Percentiles rank a stretch among this genome's conserved stretches.
Evolutionary conservation across 768 basidiomycete species (phyloP).

Genomic region (Trametes villosa): DNA sequence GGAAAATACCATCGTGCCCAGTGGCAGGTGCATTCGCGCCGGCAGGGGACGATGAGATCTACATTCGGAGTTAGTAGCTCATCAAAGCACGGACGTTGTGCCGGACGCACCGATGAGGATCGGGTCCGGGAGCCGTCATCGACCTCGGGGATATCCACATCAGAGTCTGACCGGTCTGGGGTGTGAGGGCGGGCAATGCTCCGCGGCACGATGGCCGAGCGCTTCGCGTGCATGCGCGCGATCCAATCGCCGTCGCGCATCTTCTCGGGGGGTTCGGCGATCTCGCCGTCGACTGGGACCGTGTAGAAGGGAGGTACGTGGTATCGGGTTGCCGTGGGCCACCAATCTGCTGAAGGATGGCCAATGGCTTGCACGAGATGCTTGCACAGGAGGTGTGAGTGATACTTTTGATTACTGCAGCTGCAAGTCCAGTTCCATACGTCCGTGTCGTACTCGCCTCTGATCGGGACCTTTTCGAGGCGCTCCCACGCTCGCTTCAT

Average conservation of each 20-base stretch:
- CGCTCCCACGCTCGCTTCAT: neutral
- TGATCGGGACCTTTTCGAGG: neutral
- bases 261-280: neutral
- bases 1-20: too few species aligned
- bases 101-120: too few species aligned
- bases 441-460: slow-evolving; percentile 23
- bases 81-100: too few species aligned
- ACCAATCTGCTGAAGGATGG: neutral
- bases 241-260: neutral
- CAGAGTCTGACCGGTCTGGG: too few species aligned
- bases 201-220: neutral
- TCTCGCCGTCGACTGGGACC: neutral
- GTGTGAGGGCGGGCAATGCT: too few species aligned
- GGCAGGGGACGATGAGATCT: neutral
- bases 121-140: neutral
- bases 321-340: neutral
- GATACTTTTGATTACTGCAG: slow-evolving; percentile 36
- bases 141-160: neutral
- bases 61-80: neutral
- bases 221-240: neutral
- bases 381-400: slow-evolving; percentile 38
- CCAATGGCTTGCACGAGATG: slow-evolving; percentile 38
- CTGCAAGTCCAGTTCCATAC: slow-evolving; percentile 34
- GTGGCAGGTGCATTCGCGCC: too few species aligned
- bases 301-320: neutral